These are phyloP conservation scores for Pyronema omphalodes DNA, from an alignment of 495 filamentous ascomycete genomes.

Conservation along the genomic window DNA sequence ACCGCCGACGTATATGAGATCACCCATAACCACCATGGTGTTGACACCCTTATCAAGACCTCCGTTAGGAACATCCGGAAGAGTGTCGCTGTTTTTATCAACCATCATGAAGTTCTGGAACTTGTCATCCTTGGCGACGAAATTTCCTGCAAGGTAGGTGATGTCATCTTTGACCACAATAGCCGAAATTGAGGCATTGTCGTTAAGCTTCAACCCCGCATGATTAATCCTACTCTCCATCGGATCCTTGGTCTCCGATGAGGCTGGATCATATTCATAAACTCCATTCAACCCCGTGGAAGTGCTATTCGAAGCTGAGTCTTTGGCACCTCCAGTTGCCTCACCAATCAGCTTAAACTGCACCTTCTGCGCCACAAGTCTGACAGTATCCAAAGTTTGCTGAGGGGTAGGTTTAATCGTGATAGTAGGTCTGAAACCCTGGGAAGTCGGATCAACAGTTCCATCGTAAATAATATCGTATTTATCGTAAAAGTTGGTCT, in stretches of 20 bases:
- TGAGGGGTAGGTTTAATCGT: slow-evolving; percentile 51
- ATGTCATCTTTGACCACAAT: slow-evolving; percentile 39
- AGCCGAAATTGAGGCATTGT: slow-evolving; percentile 44
- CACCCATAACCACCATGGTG: slow-evolving; percentile 45
- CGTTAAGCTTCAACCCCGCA: slow-evolving; percentile 47
- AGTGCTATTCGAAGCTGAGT: background rate
- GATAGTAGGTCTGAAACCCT: slow-evolving; percentile 60
- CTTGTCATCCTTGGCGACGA: slow-evolving; percentile 36
- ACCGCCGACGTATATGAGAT: slow-evolving; percentile 64
- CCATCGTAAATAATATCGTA: slow-evolving; percentile 81
- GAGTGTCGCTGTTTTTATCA: slow-evolving; percentile 32
- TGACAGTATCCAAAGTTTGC: slow-evolving; percentile 43
- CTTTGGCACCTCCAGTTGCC: slow-evolving; percentile 29
- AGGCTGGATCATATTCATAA: slow-evolving; percentile 67
- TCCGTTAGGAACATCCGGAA: slow-evolving; percentile 39
- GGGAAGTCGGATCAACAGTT: slow-evolving; percentile 54
- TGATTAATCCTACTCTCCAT: slow-evolving; percentile 52
- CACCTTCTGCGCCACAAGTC: slow-evolving; percentile 71
- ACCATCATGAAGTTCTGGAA: slow-evolving; percentile 55
- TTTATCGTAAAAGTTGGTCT: slow-evolving; percentile 88
- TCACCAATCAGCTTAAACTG: slow-evolving; percentile 54
- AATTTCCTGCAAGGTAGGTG: slow-evolving; percentile 71
- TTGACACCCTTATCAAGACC: slow-evolving; percentile 69
- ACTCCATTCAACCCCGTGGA: slow-evolving; percentile 50
- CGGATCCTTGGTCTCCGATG: slow-evolving; percentile 43